Conservation (phyloP, 768 basidiomycete genomes). For the Rhodotorula graminis region DNA sequence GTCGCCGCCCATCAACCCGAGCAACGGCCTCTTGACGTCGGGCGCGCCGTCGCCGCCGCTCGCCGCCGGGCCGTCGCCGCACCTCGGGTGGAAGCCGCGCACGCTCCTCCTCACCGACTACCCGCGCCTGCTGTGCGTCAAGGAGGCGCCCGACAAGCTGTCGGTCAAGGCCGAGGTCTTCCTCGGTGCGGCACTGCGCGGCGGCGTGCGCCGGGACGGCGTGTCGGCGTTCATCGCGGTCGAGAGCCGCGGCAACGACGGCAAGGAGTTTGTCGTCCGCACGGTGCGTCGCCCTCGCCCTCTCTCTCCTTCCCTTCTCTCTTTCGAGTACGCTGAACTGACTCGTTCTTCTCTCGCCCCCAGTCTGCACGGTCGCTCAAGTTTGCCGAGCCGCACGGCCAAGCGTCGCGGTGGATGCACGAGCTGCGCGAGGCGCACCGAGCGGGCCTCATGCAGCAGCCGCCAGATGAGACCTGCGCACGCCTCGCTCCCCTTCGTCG, state of each 20-base stretch:
- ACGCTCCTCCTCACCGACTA: conserved; percentile 40
- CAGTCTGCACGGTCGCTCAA: conserved; percentile 33
- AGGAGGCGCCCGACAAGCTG: conserved; percentile 29
- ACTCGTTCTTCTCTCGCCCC: neutral
- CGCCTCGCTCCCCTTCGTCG: too few relatives aligned
- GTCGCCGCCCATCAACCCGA: neutral
- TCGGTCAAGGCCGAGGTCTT: conserved; percentile 39
- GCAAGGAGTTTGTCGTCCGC: conserved; percentile 19
- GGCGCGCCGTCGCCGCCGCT: neutral
- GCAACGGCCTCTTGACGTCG: neutral
- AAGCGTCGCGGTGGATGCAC: conserved; percentile 27
- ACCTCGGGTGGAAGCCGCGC: conserved; percentile 29
- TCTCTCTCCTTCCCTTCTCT: neutral
- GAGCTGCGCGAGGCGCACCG: conserved; percentile 32
- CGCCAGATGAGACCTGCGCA: neutral
- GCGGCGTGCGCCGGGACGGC: conserved; percentile 16
- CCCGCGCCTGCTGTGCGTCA: conserved; percentile 38
- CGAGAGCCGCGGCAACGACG: conserved; percentile 6
- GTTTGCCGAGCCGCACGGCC: conserved; percentile 32
- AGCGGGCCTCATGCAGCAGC: neutral
- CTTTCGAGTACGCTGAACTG: neutral
- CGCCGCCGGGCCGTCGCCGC: neutral
- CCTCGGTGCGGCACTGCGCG: conserved; percentile 12
- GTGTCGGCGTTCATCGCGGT: conserved; percentile 17
- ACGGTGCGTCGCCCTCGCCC: conserved; percentile 13